Percentiles rank a stretch among this genome's conserved stretches.
phyloP scores from a whole-genome alignment of 2,329 filamentous ascomycete species.

The Calonectria henricotiae region DNA sequence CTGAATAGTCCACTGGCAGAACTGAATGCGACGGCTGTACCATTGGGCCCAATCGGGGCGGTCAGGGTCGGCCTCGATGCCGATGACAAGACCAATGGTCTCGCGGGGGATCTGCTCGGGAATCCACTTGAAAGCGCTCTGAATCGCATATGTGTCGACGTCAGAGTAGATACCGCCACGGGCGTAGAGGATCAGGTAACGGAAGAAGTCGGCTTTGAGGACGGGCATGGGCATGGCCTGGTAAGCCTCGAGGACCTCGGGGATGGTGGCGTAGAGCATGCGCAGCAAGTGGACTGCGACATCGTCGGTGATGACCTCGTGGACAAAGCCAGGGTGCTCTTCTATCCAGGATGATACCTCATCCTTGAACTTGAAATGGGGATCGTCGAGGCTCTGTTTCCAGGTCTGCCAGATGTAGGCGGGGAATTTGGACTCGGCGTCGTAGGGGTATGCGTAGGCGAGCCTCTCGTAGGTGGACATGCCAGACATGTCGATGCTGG shows the following conservation, averaged over 20 bases:
- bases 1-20: constrained; percentile 99
- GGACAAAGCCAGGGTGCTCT: constrained; percentile 90
- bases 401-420: constrained; percentile 99
- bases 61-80: constrained; percentile 97
- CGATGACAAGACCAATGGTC: constrained; percentile 88
- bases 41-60: constrained; percentile 93
- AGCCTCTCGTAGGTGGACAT: constrained; percentile 86
- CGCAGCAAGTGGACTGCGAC: constrained; percentile 86
- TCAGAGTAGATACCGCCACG: constrained; percentile 84
- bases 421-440: constrained; percentile 89
- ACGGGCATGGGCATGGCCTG: constrained; percentile 81
- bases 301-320: constrained; percentile 96
- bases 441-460: constrained; percentile 94
- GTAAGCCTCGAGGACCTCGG: constrained; percentile 86
- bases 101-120: constrained; percentile 83
- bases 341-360: constrained; percentile 93
- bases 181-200: constrained; percentile 78
- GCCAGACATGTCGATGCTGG: constrained; percentile 79
- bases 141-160: constrained; percentile 91
- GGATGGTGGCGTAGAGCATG: constrained; percentile 88
- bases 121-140: constrained; percentile 90
- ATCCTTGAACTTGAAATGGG: constrained; percentile 85
- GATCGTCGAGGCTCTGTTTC: constrained; percentile 87
- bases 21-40: constrained; percentile 97
- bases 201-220: constrained; percentile 85